These are phyloP conservation scores for Mortierella sp. DNA, from an alignment of 371 early-diverging fungal genomes.

Conservation along the genomic window DNA sequence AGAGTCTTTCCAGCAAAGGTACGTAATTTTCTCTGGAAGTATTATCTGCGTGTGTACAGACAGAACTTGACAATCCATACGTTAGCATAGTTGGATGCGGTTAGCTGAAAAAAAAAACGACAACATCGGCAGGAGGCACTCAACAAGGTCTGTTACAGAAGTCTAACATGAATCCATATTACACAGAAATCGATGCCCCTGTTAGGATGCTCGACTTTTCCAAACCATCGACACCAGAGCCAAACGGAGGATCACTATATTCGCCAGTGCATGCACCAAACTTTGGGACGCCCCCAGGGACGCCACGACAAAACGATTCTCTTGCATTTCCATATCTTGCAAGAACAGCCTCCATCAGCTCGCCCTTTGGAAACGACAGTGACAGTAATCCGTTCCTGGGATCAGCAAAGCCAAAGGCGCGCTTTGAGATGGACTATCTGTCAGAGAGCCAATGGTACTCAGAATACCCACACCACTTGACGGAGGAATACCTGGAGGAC, in stretches of 20 bases:
- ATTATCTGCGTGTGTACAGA: no score
- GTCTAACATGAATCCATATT: not conserved
- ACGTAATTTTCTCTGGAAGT: not conserved
- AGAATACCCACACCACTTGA: slow-evolving; percentile 52
- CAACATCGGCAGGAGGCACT: no score
- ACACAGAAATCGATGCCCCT: slow-evolving; percentile 16
- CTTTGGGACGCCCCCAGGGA: slow-evolving; percentile 48
- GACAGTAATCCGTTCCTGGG: slow-evolving; percentile 51
- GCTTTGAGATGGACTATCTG: slow-evolving; percentile 41
- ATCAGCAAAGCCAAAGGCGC: slow-evolving; percentile 27
- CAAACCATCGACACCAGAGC: slow-evolving; percentile 15
- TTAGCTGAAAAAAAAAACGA: no score
- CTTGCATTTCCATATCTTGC: slow-evolving; percentile 5
- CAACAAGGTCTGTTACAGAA: not conserved
- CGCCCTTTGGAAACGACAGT: slow-evolving; percentile 19
- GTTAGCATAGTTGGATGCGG: no score
- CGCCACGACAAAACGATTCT: slow-evolving; percentile 18
- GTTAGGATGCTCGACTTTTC: slow-evolving; percentile 26
- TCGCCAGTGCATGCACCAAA: slow-evolving; percentile 44
- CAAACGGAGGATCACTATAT: slow-evolving; percentile 14
- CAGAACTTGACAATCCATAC: no score
- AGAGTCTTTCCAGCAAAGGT: slow-evolving; percentile 18
- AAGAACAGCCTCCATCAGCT: not conserved
- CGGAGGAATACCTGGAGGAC: slow-evolving; percentile 47
- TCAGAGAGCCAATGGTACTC: slow-evolving; percentile 58